A percentile compares a stretch with the other conserved stretches of the same genome.
Evolutionary conservation across 2,329 filamentous ascomycete genomes (phyloP).

Genomic region (Cytospora mali): DNA sequence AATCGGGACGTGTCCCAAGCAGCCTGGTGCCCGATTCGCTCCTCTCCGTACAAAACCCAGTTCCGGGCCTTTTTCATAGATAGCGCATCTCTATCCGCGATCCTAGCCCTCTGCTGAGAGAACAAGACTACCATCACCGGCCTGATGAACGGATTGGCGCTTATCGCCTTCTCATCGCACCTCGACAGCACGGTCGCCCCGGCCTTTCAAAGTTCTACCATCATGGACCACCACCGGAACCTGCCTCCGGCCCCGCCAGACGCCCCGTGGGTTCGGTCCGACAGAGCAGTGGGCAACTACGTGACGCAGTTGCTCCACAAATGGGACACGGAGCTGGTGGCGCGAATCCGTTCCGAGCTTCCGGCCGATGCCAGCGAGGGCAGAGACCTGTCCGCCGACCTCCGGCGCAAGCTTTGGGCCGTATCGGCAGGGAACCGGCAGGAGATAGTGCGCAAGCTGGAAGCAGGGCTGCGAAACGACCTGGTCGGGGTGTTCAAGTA

Average conservation of each 20-base stretch:
- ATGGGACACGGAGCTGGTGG: constrained; percentile 31
- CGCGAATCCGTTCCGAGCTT: constrained; percentile 34
- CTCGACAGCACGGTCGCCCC: constrained; percentile 19
- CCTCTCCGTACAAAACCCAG: constrained; percentile 22
- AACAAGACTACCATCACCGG: constrained; percentile 29
- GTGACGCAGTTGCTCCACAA: constrained; percentile 28
- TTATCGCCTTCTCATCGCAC: constrained; percentile 23
- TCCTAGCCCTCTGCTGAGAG: constrained; percentile 25
- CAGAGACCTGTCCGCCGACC: constrained; percentile 33
- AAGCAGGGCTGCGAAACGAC: constrained; percentile 38
- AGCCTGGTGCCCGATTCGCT: constrained; percentile 28
- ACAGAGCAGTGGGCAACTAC: constrained; percentile 23
- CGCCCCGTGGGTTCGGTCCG: constrained; percentile 23
- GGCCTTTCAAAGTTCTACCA: constrained; percentile 27
- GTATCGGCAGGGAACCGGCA: constrained; percentile 35
- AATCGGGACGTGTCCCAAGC: constrained; percentile 29
- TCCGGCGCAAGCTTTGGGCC: constrained; percentile 38
- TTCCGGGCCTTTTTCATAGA: constrained; percentile 25
- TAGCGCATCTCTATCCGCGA: constrained; percentile 16
- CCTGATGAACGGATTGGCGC: constrained; percentile 26
- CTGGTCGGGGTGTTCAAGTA: constrained; percentile 38
- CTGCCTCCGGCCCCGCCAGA: constrained; percentile 22
- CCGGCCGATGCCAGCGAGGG: constrained; percentile 8
- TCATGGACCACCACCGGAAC: constrained; percentile 28
- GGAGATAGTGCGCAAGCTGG: constrained; percentile 35